Evolutionary conservation across 176 grass and related monocot genomes (phyloP).

Genomic region (Phoenix dactylifera): DNA sequence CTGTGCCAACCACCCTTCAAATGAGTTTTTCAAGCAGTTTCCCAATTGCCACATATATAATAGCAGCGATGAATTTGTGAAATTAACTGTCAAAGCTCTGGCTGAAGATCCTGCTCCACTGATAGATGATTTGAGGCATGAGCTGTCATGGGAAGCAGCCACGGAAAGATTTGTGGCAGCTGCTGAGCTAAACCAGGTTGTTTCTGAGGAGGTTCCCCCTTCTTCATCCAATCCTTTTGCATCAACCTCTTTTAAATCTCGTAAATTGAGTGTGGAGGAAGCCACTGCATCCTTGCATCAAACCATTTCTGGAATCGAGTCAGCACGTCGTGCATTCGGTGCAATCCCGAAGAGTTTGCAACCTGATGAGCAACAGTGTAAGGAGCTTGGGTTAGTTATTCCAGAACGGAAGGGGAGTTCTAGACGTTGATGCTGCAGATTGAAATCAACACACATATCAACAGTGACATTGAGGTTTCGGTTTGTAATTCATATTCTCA

Average conservation of each 20-base stretch:
- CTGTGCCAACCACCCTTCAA: constrained; percentile 89
- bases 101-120: constrained; percentile 60
- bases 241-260: constrained; percentile 43
- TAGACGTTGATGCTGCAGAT: background rate
- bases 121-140: constrained; percentile 38
- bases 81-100: constrained; percentile 52
- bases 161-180: constrained; percentile 62
- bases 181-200: constrained; percentile 40
- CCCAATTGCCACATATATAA: constrained; percentile 79
- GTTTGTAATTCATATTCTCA: too few relatives aligned
- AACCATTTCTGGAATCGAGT: constrained; percentile 61
- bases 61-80: constrained; percentile 68
- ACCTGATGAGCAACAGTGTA: constrained; percentile 54
- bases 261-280: constrained; percentile 56
- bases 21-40: constrained; percentile 98
- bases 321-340: constrained; percentile 58
- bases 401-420: constrained; percentile 9
- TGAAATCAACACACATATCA: too few relatives aligned
- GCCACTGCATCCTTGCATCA: constrained; percentile 73
- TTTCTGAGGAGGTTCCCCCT: background rate
- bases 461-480: too few relatives aligned
- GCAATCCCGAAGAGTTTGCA: constrained; percentile 66
- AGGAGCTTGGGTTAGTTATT: constrained; percentile 54
- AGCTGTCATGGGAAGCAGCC: constrained; percentile 92
- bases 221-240: constrained; percentile 12